Evolutionary conservation across 108 stramenopile species (phyloP).

Genomic region (Schizochytrium sp.): DNA sequence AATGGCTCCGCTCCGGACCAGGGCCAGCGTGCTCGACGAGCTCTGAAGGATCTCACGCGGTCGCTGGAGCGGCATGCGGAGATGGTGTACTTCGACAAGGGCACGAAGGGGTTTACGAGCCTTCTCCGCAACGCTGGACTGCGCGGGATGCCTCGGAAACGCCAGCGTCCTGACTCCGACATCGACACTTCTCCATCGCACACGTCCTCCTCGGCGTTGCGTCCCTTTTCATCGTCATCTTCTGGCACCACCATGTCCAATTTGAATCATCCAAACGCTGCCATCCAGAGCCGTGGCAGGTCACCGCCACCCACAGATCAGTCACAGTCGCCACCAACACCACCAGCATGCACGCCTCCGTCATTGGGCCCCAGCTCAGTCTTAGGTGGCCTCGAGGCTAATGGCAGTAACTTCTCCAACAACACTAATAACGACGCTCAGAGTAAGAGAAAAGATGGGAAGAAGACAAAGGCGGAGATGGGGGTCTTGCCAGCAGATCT

Average conservation of each 20-base stretch:
- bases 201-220: background rate
- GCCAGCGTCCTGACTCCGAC: background rate
- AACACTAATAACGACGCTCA: too few species aligned
- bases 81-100: constrained; percentile 15
- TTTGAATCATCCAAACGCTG: too few species aligned
- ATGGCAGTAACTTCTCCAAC: too few species aligned
- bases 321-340: too few species aligned
- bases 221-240: background rate
- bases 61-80: constrained; percentile 8
- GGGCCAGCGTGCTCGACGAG: background rate
- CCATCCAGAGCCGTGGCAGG: background rate
- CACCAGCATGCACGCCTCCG: too few species aligned
- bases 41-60: background rate
- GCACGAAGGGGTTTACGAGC: constrained; percentile 35
- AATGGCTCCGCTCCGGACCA: too few species aligned
- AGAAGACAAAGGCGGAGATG: too few species aligned
- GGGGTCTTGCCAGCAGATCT: too few species aligned
- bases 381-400: too few species aligned
- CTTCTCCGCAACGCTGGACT: background rate
- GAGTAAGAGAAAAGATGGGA: too few species aligned
- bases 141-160: constrained; percentile 29
- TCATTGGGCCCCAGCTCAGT: too few species aligned
- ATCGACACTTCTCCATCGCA: background rate
- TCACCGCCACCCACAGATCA: background rate
- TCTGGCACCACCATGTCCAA: too few species aligned